phyloP scores from a whole-genome alignment of 441 rosid genomes.

The Mallotus japonicus region DNA sequence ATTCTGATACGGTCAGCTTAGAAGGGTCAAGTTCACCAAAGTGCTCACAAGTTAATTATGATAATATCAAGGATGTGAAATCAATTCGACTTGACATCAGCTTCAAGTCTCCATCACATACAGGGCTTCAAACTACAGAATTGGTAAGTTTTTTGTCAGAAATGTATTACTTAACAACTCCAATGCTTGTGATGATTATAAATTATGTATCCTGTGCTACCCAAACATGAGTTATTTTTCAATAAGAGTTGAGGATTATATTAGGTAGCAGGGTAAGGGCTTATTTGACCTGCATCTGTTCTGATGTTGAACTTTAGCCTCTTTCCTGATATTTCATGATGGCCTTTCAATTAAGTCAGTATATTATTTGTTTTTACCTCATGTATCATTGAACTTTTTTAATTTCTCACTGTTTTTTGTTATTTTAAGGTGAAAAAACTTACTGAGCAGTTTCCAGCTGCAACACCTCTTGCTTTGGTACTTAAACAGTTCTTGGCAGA shows the following conservation, averaged over 20 bases:
- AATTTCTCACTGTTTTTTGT: constrained; percentile 22
- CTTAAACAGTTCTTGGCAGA: constrained; percentile 98
- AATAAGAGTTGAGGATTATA: background rate
- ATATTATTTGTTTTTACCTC: constrained; percentile 10
- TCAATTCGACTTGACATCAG: constrained; percentile 92
- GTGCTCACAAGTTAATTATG: constrained; percentile 37
- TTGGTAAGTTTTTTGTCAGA: constrained; percentile 48
- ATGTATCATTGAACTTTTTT: constrained; percentile 9
- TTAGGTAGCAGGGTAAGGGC: background rate
- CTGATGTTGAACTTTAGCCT: constrained; percentile 4
- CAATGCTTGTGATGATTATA: background rate
- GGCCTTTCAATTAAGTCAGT: background rate
- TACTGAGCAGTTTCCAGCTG: constrained; percentile 93
- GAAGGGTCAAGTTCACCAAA: constrained; percentile 56
- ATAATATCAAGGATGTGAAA: constrained; percentile 49
- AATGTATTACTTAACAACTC: constrained; percentile 3
- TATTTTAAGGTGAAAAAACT: constrained; percentile 76
- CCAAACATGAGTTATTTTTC: background rate
- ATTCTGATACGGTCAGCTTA: constrained; percentile 41
- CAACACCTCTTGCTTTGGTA: constrained; percentile 93
- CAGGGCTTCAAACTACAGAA: constrained; percentile 93
- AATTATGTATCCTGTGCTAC: background rate
- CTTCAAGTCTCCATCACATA: constrained; percentile 91
- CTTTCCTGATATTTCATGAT: background rate
- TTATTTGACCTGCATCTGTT: background rate